Evolutionary conservation across 1,284 basidiomycete species (phyloP), one percentile per base, ranked within the genome.

Genomic region (Cutaneotrichosporon arboriforme): DNA sequence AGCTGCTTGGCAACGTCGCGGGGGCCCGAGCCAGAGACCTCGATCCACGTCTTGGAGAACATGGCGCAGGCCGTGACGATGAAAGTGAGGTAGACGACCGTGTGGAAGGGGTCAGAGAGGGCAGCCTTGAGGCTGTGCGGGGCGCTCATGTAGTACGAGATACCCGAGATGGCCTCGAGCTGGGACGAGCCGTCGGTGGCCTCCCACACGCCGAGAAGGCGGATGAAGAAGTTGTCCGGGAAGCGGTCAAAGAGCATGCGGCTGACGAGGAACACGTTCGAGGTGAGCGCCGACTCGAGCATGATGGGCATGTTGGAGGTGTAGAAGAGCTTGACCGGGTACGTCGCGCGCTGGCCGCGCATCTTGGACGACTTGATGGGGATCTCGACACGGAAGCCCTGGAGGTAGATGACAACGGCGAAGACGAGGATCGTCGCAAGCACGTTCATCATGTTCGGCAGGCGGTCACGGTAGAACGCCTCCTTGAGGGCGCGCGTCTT

Each of bases 291-390:
- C 22, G 84, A 87, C 77, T 97, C 89, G 62, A 98, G 84, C 94
- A 98, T 98, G 81, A 98, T 98, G 60, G 94, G 93, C 94, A 97
- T 97, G 81, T 97, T 98, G 60, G 84, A 87, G 21, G 94, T 97
- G 80, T 98, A 98, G 80, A 98, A 98, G 42, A 98, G 84, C 80
- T 97, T 98, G 79, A 98, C 84, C 55, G 96, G 94, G 81, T 96
- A 98, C 35, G 84, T 84, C 44, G 89, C 92, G 46, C 91, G 84
- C 77, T 97, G 92, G 31, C 96, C 94, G 60, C 92, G 84, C 86
- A 93, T 92, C 62, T 85, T 84, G 81, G 91, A 93, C 76, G 85
- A 88, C 83, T 98, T 97, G 76, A 98, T 90, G 15, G 94, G 94
- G 70, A 98, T 97, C 76, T 98, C 94, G 64, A 97, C 88, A 57